Base-by-base conservation (phyloP, 164 flowering plant genomes). In the Euptelea pleiosperma region DNA sequence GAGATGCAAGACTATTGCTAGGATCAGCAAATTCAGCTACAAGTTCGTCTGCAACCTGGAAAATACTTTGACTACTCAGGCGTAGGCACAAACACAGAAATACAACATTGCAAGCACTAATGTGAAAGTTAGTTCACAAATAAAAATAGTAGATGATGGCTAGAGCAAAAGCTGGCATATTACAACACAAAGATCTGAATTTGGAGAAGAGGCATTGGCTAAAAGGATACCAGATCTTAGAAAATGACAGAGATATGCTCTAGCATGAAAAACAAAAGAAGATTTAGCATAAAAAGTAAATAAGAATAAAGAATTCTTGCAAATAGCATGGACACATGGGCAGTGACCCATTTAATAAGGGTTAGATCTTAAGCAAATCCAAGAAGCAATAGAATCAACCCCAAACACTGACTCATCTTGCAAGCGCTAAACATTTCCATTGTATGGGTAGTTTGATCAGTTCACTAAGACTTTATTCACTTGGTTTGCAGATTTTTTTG, bases 11-110 rank as follows among this genome's bases (percentile, higher is more conserved):
- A 55, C 67, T 63, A 53, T 57, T 75, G 63, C 64, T 50, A 36
- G 86, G 80, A 55, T 83, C 86, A 3, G 89, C 70, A 67, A 82
- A 89, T 64, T 89, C 96, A 57, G 89, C 79, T 11, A 89, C 91
- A 45, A 89, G 82, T 71, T 89, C 96, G 72, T 89, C 96, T 31
- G 93, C 96, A 44, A 89, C 96, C 96, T 89, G 81, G 31, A 55
- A 66, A 62, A 33, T 31, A 56, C n/a, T 31, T 54, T 15, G 4
- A 64, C 19, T 22, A 50, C 43, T 65, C 44, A 68, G 50, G 59
- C 45, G 60, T 41, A 41, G 26, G 44, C 29, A 66, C 22, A 26
- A 30, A 30, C 7, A 5, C 26, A 50, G 7, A 0, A 28, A 39
- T 16, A 50, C 14, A 22, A 21, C 28, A 35, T 6, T 35, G 3